Percentiles rank a stretch among this genome's conserved stretches.
phyloP scores from a whole-genome alignment of 2,329 filamentous ascomycete genomes.

The Xylariaceae sp. region DNA sequence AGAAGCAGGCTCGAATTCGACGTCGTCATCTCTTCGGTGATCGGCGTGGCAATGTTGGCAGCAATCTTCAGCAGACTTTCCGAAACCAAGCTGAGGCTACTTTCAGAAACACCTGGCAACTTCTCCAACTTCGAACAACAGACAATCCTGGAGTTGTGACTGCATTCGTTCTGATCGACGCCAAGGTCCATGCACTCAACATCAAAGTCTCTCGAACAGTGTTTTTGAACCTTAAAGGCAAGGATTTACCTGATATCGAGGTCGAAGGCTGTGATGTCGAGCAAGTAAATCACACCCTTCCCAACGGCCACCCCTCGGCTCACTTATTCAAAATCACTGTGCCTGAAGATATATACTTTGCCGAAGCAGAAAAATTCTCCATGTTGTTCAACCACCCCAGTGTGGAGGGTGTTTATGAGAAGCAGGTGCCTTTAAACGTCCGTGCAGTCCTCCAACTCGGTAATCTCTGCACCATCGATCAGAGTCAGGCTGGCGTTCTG shows the following conservation, averaged over 20 bases:
- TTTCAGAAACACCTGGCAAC: slow-evolving; percentile 91
- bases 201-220: slow-evolving; percentile 85
- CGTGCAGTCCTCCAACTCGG: slow-evolving; percentile 86
- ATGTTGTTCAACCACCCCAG: slow-evolving; percentile 86
- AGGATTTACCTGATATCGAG: slow-evolving; percentile 83
- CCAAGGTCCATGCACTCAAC: slow-evolving; percentile 83
- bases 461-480: slow-evolving; percentile 89
- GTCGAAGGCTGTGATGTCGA: slow-evolving; percentile 83
- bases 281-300: slow-evolving; percentile 88
- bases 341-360: slow-evolving; percentile 80
- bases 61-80: slow-evolving; percentile 67
- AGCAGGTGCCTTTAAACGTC: slow-evolving; percentile 80
- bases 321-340: slow-evolving; percentile 94
- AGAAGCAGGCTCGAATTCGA: slow-evolving; percentile 82
- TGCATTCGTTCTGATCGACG: slow-evolving; percentile 88
- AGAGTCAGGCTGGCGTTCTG: slow-evolving; percentile 82
- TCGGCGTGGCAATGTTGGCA: slow-evolving; percentile 62
- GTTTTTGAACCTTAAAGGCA: slow-evolving; percentile 85
- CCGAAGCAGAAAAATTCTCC: slow-evolving; percentile 77
- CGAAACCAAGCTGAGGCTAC: slow-evolving; percentile 86
- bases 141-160: slow-evolving; percentile 81
- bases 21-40: slow-evolving; percentile 92
- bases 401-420: slow-evolving; percentile 96
- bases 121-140: slow-evolving; percentile 80
- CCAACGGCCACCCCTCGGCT: slow-evolving; percentile 89